Base-by-base conservation (phyloP, 2,329 filamentous ascomycete species). In the Sporothrix pseudoabietina region DNA sequence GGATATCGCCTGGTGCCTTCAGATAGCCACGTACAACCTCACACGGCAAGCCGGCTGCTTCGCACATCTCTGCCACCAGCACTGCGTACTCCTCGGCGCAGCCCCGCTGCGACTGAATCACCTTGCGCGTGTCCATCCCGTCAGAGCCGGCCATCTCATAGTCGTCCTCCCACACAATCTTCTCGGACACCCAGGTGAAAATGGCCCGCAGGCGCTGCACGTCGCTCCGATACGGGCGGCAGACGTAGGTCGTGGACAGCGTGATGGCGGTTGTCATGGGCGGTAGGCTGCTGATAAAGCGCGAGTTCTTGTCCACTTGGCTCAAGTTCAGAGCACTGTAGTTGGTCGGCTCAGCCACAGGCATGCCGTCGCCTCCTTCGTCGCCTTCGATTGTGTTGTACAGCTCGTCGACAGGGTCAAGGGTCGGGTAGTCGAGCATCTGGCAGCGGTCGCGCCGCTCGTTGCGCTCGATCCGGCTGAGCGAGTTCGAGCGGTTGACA, bases 101-200 rank as follows among this genome's bases (percentile, higher is more conserved):
- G 5, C 90, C 96, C 75, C 94, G 88, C 80, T 92, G 94, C 22
- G 90, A 91, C 77, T 96, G 91, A 44, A 99, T 90, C 4, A 97
- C 93, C 65, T 93, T 89, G 72, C 92, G 88, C 2, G 94, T 91
- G 80, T 99, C 94, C 71, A 96, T 83, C 9, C 91, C 87, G n/a
- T 91, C 92, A 70, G 95, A 83, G 8, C 92, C 87, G 39, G 65
- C 87, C n/a, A 91, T 92, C 77, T 97, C 94, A 76, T 94, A 94
- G 76, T 97, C 94, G 78, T 98, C 95, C 80, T 99, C 96, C 96
- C 96, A 99, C 44, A 88, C 89, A 73, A 99, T 91, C 77, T 95
- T 94, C 80, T 99, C 96, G n/a, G 93, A 89, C 5, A 97, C 93
- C 95, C 95, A 99, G 1, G 93, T 98, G 79, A 98, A 99, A 75